Conservation (phyloP, 2,329 filamentous ascomycete species). For the Diaporthe citrichinensis region DNA sequence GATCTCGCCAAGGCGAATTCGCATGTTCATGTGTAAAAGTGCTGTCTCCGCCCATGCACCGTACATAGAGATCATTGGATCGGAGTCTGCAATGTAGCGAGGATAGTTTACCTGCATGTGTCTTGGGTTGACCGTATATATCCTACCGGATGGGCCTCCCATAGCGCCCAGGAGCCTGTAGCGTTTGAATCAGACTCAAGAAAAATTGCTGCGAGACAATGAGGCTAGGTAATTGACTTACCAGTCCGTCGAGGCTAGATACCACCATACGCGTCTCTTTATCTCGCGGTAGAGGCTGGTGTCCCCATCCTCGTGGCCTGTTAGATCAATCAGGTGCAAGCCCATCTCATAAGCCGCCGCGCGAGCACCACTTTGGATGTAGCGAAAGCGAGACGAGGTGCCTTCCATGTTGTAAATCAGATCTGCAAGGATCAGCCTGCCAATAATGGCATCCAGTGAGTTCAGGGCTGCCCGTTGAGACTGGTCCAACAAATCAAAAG, state of each 20-base stretch:
- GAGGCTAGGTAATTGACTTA: background rate
- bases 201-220: too few species aligned
- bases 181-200: background rate
- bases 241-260: conserved; percentile 58
- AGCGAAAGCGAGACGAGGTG: conserved; percentile 51
- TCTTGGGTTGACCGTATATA: conserved; percentile 54
- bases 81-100: conserved; percentile 49
- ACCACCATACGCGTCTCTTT: conserved; percentile 61
- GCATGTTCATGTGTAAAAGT: conserved; percentile 20
- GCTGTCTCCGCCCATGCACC: conserved; percentile 31
- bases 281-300: conserved; percentile 51
- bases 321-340: conserved; percentile 57
- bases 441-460: conserved; percentile 55
- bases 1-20: conserved; percentile 45
- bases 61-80: conserved; percentile 11
- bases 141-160: conserved; percentile 52
- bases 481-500: conserved; percentile 54
- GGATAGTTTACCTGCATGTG: conserved; percentile 58
- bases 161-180: conserved; percentile 55
- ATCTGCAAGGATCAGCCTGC: conserved; percentile 55
- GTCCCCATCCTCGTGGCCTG: conserved; percentile 44
- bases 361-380: conserved; percentile 49
- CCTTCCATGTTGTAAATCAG: conserved; percentile 57
- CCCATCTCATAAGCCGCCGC: conserved; percentile 52
- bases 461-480: conserved; percentile 48